A percentile compares a stretch with the other conserved stretches of the same genome.
Conservation (phyloP, 495 filamentous ascomycete species). For the Chaetomium tenue region DNA sequence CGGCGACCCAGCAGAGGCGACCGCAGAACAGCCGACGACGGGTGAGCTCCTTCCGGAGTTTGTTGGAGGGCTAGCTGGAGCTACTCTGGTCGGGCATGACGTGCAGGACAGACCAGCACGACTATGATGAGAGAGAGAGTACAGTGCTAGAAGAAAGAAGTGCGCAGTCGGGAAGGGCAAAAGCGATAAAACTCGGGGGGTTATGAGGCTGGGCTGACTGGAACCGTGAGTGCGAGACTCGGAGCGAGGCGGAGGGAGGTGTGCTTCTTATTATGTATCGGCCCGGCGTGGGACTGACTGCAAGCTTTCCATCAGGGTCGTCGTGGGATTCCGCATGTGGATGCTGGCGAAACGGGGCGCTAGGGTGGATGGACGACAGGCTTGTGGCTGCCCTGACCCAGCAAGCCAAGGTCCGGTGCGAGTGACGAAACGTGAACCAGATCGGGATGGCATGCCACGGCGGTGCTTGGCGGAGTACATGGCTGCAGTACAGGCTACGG, state of each 20-base stretch:
- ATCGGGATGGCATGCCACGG: constrained; percentile 22
- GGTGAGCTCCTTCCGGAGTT: constrained; percentile 17
- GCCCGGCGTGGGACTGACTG: constrained; percentile 30
- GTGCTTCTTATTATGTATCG: constrained; percentile 31
- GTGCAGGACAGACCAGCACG: constrained; percentile 21
- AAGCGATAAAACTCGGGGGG: neutral
- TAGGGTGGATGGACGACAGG: constrained; percentile 21
- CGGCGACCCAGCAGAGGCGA: neutral
- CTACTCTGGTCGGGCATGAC: constrained; percentile 26
- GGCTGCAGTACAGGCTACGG: constrained; percentile 23
- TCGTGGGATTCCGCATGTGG: constrained; percentile 27
- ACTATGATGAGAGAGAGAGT: neutral
- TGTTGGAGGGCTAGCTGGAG: constrained; percentile 25
- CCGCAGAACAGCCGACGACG: neutral
- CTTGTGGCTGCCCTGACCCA: constrained; percentile 20
- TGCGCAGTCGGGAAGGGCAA: neutral
- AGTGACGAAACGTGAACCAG: constrained; percentile 35
- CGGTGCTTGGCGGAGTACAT: constrained; percentile 19
- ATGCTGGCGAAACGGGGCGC: constrained; percentile 30
- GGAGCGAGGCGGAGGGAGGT: constrained; percentile 32
- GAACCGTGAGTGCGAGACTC: constrained; percentile 27
- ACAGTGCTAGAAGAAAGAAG: neutral
- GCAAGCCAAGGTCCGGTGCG: constrained; percentile 20
- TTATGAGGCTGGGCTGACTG: constrained; percentile 13
- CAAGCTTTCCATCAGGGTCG: constrained; percentile 15